phyloP scores from a whole-genome alignment of 495 filamentous ascomycete genomes.

The Jackrogersella multiformis region DNA sequence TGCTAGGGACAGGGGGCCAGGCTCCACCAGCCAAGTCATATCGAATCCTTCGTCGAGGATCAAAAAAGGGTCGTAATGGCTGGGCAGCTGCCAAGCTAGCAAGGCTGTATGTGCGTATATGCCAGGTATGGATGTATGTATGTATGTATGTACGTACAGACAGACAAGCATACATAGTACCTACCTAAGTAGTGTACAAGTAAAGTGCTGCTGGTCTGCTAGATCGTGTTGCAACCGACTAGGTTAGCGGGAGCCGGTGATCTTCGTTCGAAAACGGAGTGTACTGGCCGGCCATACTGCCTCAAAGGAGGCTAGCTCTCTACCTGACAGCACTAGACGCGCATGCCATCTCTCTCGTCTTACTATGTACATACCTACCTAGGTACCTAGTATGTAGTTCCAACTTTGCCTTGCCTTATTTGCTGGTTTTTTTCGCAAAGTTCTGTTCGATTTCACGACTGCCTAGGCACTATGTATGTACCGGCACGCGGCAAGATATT shows the following conservation, averaged over 20 bases:
- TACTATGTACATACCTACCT: too few species aligned
- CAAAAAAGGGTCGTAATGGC: constrained; percentile 32
- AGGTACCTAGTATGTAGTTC: too few species aligned
- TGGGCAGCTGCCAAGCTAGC: constrained; percentile 37
- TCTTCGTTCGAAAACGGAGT: constrained; percentile 51
- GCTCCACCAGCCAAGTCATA: constrained; percentile 37
- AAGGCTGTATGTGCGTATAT: constrained; percentile 22
- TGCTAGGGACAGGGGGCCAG: constrained; percentile 22
- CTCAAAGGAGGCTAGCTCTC: constrained; percentile 49
- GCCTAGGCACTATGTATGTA: too few species aligned
- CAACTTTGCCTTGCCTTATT: constrained; percentile 30
- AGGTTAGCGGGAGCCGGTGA: constrained; percentile 48
- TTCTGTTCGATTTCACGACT: constrained; percentile 27
- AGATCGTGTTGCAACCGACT: constrained; percentile 48
- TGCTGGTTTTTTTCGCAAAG: constrained; percentile 11
- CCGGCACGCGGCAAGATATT: constrained; percentile 35
- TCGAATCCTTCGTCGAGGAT: constrained; percentile 43
- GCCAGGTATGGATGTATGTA: constrained; percentile 12
- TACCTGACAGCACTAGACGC: constrained; percentile 38
- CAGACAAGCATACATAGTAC: neutral
- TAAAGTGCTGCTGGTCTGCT: too few species aligned
- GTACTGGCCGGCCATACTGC: constrained; percentile 50
- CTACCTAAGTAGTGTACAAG: constrained; percentile 21
- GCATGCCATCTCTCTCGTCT: constrained; percentile 29
- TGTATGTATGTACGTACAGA: constrained; percentile 4